phyloP scores from a whole-genome alignment of 257 asterid genomes.

The Mentha longifolia region DNA sequence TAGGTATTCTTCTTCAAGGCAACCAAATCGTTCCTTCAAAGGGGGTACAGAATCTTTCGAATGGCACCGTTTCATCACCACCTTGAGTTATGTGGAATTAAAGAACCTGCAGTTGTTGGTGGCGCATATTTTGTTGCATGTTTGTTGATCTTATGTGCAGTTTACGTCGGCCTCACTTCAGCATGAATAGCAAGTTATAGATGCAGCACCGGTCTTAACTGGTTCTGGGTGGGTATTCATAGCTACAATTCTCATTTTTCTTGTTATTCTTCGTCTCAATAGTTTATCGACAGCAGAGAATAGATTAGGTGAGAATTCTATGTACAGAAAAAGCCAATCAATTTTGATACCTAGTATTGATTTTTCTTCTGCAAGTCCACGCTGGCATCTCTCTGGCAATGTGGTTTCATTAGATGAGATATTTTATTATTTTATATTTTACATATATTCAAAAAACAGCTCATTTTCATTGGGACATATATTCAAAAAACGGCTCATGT shows the following conservation, averaged over 20 bases:
- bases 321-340: slow-evolving; percentile 26
- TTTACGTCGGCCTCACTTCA: slow-evolving; percentile 70
- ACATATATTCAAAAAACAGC: too few relatives aligned
- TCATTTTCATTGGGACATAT: too few relatives aligned
- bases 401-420: too few relatives aligned
- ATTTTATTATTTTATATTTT: too few relatives aligned
- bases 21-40: slow-evolving; percentile 47
- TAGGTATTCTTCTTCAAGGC: slow-evolving; percentile 61
- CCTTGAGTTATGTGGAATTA: slow-evolving; percentile 64
- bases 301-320: slow-evolving; percentile 12
- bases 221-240: background rate
- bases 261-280: background rate
- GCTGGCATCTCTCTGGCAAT: background rate
- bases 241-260: background rate
- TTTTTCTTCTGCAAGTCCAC: background rate
- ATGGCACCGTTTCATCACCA: slow-evolving; percentile 71
- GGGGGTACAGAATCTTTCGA: slow-evolving; percentile 49
- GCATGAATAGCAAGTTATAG: slow-evolving; percentile 42
- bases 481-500: too few relatives aligned
- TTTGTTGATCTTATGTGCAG: slow-evolving; percentile 61
- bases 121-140: slow-evolving; percentile 65
- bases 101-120: slow-evolving; percentile 68
- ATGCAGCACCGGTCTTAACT: background rate
- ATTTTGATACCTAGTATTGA: slow-evolving; percentile 11
- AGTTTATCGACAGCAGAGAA: background rate